Percentiles rank a stretch among this genome's conserved stretches.
These are phyloP conservation scores for Aspergillus quadrilineatus DNA, from an alignment of 2,329 filamentous ascomycete species.

Conservation along the genomic window DNA sequence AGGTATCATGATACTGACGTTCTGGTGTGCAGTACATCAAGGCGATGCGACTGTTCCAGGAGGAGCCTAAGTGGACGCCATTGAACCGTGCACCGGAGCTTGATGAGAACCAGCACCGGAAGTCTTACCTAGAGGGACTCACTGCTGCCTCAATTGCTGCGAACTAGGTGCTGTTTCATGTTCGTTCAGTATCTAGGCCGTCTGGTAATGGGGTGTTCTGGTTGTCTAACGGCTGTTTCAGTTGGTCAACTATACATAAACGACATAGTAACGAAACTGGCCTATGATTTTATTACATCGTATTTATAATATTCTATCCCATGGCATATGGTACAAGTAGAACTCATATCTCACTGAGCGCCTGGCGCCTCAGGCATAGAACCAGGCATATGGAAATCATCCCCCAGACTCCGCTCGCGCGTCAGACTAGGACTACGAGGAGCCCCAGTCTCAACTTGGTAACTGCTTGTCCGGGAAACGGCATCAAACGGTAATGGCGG, in stretches of 20 bases:
- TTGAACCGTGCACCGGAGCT: slow-evolving; percentile 77
- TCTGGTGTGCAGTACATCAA: slow-evolving; percentile 72
- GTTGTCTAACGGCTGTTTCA: neutral
- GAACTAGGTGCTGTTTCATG: slow-evolving; percentile 16
- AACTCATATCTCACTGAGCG: slow-evolving; percentile 21
- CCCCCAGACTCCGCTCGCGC: slow-evolving; percentile 33
- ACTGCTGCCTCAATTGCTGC: slow-evolving; percentile 26
- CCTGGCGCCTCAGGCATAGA: slow-evolving; percentile 33
- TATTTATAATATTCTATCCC: neutral
- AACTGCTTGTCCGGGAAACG: slow-evolving; percentile 35
- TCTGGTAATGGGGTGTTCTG: neutral
- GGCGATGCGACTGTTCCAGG: slow-evolving; percentile 95
- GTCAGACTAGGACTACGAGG: slow-evolving; percentile 34
- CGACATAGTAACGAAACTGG: slow-evolving; percentile 18
- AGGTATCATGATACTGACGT: neutral
- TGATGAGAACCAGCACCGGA: slow-evolving; percentile 73
- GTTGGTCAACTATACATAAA: neutral
- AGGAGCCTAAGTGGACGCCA: slow-evolving; percentile 97
- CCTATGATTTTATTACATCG: neutral
- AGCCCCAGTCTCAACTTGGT: slow-evolving; percentile 34
- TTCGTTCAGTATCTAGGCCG: neutral
- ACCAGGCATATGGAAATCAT: slow-evolving; percentile 42
- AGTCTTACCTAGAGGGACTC: slow-evolving; percentile 65
- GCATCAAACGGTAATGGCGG: slow-evolving; percentile 32
- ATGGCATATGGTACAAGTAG: slow-evolving; percentile 9